Conservation (phyloP, 2,329 filamentous ascomycete species). For the Phyllosticta citriasiana region DNA sequence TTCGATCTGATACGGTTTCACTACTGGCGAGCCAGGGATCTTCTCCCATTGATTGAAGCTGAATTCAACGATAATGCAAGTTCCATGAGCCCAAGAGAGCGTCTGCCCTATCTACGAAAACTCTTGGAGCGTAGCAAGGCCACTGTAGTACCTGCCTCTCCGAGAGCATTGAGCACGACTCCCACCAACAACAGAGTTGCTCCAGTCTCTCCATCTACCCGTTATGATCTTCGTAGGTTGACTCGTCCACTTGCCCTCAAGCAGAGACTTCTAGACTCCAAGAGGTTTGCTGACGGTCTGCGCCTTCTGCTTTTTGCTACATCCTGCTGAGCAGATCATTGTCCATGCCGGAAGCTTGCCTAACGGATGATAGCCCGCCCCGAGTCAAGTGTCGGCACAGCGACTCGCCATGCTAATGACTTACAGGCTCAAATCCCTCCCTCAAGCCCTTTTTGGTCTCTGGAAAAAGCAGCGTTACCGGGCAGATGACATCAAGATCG, state of each 20-base stretch:
- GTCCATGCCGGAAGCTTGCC: background rate
- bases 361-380: background rate
- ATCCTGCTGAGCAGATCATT: background rate
- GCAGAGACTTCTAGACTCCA: background rate
- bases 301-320: background rate
- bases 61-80: slow-evolving; percentile 14
- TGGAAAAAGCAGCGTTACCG: background rate
- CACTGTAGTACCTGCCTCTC: background rate
- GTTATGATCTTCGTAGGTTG: background rate
- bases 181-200: background rate
- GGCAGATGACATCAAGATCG: background rate
- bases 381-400: background rate
- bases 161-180: background rate
- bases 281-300: background rate
- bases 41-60: slow-evolving; percentile 14
- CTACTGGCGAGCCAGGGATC: slow-evolving; percentile 12
- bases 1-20: slow-evolving; percentile 15
- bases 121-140: slow-evolving; percentile 11
- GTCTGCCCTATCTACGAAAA: slow-evolving; percentile 11
- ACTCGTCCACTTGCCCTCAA: background rate
- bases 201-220: background rate
- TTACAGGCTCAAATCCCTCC: background rate
- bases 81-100: background rate
- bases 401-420: background rate
- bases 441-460: background rate